phyloP scores from a whole-genome alignment of 805 yeast species.

The Metschnikowia koreensis region DNA sequence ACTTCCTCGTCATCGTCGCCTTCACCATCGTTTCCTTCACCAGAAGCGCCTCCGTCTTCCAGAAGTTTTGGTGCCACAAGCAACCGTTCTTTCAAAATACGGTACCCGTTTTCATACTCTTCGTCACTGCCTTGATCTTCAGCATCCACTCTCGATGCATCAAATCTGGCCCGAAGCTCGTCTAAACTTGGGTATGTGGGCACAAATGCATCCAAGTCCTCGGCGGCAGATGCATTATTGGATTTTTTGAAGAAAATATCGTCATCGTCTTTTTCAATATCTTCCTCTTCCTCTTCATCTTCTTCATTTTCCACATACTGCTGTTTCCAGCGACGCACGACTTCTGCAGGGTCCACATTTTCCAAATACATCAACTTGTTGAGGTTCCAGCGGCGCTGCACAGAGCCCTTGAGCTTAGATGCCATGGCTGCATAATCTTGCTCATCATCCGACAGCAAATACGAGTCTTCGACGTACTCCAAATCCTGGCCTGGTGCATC shows the following conservation, averaged over 20 bases:
- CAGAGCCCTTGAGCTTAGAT: conserved; percentile 52
- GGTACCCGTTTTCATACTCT: conserved; percentile 43
- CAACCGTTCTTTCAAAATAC: conserved; percentile 45
- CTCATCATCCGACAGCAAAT: conserved; percentile 41
- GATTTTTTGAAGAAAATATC: conserved; percentile 56
- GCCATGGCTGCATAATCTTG: conserved; percentile 53
- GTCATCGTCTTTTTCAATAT: conserved; percentile 34
- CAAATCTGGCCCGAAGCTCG: conserved; percentile 47
- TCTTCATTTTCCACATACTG: conserved; percentile 45
- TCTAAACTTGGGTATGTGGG: conserved; percentile 42
- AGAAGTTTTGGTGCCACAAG: conserved; percentile 51
- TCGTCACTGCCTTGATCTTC: conserved; percentile 25
- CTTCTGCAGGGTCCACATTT: conserved; percentile 72
- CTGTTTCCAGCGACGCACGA: conserved; percentile 65
- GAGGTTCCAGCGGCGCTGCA: conserved; percentile 69
- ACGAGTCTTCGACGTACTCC: conserved; percentile 47
- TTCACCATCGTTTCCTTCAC: conserved; percentile 24
- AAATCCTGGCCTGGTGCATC: conserved; percentile 30
- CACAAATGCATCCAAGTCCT: conserved; percentile 37
- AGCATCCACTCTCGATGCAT: conserved; percentile 23
- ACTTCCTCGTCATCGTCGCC: conserved; percentile 42
- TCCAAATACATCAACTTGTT: conserved; percentile 77
- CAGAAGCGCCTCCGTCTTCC: conserved; percentile 25
- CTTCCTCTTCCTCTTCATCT: conserved; percentile 34
- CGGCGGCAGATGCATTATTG: conserved; percentile 24